These are phyloP conservation scores for Acanthamoeba triangularis DNA, from an alignment of 208 protist species.

Conservation along the genomic window DNA sequence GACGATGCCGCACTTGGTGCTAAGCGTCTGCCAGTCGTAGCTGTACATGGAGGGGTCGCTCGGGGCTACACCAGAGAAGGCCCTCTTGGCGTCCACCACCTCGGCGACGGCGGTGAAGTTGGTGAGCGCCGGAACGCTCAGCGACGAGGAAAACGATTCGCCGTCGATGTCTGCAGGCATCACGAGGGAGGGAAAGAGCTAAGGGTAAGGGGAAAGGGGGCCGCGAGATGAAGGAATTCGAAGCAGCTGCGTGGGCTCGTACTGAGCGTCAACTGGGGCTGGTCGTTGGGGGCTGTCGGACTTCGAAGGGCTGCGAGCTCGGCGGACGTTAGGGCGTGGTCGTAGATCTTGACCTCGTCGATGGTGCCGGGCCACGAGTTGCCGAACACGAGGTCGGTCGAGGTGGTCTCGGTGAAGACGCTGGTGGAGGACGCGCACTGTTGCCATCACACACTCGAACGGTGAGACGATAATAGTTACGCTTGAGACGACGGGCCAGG, in stretches of 20 bases:
- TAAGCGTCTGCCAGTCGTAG: conserved; percentile 12
- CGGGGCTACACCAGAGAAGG: neutral
- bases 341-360: conserved; percentile 52
- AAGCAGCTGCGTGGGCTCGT: neutral
- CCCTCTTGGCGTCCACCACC: neutral
- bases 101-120: conserved; percentile 1
- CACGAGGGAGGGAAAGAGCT: neutral
- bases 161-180: neutral
- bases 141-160: neutral
- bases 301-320: neutral
- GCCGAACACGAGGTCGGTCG: conserved; percentile 13
- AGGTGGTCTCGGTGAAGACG: conserved; percentile 27
- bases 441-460: neutral
- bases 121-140: conserved; percentile 31
- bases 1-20: conserved; percentile 58
- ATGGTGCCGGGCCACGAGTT: conserved; percentile 30
- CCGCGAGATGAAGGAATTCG: neutral
- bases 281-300: neutral
- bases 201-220: neutral
- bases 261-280: conserved; percentile 4
- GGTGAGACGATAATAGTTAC: neutral
- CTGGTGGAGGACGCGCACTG: conserved; percentile 7
- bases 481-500: neutral
- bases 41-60: neutral
- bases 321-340: neutral